A percentile compares a stretch with the other conserved stretches of the same genome.
phyloP scores from a whole-genome alignment of 1,139 yeast species.

The Tardiomyces digboiensis region DNA sequence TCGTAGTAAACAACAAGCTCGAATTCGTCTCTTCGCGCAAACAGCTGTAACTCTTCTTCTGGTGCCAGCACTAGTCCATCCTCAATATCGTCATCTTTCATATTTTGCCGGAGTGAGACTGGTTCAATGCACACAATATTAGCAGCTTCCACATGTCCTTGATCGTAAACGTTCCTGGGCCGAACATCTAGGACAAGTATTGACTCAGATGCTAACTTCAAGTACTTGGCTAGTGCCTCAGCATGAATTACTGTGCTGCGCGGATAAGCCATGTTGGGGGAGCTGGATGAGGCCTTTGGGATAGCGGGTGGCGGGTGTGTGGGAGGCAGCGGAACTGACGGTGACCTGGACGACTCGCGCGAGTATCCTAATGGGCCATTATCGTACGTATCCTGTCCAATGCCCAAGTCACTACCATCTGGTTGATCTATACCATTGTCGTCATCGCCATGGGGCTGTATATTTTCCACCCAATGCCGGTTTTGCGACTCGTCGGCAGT shows the following conservation, averaged over 20 bases:
- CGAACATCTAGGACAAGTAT: conserved; percentile 59
- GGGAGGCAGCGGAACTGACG: no score
- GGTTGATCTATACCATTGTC: no score
- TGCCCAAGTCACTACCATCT: no score
- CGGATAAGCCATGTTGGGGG: conserved; percentile 11
- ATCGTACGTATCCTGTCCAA: no score
- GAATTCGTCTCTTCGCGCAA: conserved; percentile 43
- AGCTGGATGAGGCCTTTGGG: conserved; percentile 9
- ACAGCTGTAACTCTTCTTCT: conserved; percentile 39
- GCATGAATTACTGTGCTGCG: conserved; percentile 18
- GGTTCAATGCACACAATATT: conserved; percentile 70
- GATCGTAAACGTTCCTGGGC: conserved; percentile 44
- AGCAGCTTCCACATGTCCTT: conserved; percentile 46
- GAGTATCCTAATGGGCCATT: no score
- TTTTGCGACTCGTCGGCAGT: no score
- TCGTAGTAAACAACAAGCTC: conserved; percentile 61
- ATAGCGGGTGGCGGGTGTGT: conserved; percentile 5
- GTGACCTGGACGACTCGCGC: no score
- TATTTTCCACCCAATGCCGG: no score
- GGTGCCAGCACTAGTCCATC: conserved; percentile 47
- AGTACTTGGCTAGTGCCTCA: conserved; percentile 19
- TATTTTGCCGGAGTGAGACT: conserved; percentile 34
- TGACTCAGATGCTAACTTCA: conserved; percentile 16
- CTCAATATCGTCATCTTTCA: conserved; percentile 53
- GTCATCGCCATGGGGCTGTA: no score